Evolutionary conservation across 352 stramenopile species (phyloP), one percentile per base, ranked within the genome.

Genomic region (Phytophthora rubi): DNA sequence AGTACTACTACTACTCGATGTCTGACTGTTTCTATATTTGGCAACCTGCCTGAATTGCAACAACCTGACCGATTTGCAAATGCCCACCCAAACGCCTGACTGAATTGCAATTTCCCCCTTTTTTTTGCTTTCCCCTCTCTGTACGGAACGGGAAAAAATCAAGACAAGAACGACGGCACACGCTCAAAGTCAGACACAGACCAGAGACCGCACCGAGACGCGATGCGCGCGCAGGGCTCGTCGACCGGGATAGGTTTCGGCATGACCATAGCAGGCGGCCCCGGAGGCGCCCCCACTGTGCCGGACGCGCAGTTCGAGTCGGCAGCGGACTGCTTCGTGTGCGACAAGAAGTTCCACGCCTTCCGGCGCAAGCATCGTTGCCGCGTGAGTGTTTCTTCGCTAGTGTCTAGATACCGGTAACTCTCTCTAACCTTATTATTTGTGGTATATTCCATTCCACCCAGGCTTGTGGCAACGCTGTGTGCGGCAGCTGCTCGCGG

Each of bases 321-420:
- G 4, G 73, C 84, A 4, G 47, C 58, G 59, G 88, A 95, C 66
- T 95, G 88, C 71, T 82, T 73, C 58, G 81, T 92, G 60, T 95
- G 88, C 70, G 77, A 92, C 48, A 95, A 94, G 69, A 94, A 92
- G 57, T 94, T 95, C 68, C 84, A 94, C 76, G 85, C 86, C 21
- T 95, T 95, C 52, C 86, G 88, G 32, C 85, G 86, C 63, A 95
- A 94, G 59, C 86, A 95, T 63, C 88, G 88, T 52, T 95, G 88
- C 61, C 76, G 81, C 63, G 88, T 95, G 48, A n/a, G 23, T 69
- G 8, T 26, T 59, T 10, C 47, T 33, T 64, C n/a, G 58, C 30
- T 37, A 26, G 8, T 54, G 6, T 21, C 18, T 21, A 21, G 18
- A 21, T 21, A 21, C 18, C 18, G 18, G 18, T 21, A 21, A 21